Evolutionary conservation across 257 asterid species (phyloP), one percentile per base, ranked within the genome.

Genomic region (Apocynum venetum): DNA sequence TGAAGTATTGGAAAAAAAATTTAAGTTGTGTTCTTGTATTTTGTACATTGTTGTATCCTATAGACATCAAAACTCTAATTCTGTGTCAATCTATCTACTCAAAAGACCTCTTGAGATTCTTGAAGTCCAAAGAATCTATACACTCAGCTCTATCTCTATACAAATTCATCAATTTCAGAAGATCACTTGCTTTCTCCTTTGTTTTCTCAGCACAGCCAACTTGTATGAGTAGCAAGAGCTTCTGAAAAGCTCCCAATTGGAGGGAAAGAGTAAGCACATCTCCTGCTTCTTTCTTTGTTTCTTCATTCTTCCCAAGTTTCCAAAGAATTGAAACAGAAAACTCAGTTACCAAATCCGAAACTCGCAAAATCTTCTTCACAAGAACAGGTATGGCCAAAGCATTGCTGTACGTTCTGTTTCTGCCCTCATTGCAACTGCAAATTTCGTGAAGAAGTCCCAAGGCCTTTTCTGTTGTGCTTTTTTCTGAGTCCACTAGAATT

Each of bases 191-290:
- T n/a, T 83, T 88, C 80, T 90, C 91, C 81, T 83, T 90, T 0
- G 89, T 84, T 64, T 11, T 57, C 77, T 83, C 95, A 46, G 48
- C 71, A 72, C 90, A 77, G 1, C 91, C 92, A 65, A 87, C 77
- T 81, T 88, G 92, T 75, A 88, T 65, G 46, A 90, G 52, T 75
- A 88, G 11, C 82, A 88, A 48, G 19, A 90, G 68, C 85, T 88
- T 90, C 81, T 86, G 89, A 75, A 90, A 86, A 38, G 84, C 95
- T 25, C 95, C 95, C 10, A 78, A 67, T 83, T 83, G 78, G 10
- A 85, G 72, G 7, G 91, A 91, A 73, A 85, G 86, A 35, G 79
- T 76, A 74, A 77, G 47, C 67, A 75, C 72, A 74, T 48, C 77
- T 0, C 41, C 73, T 47, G 57, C 76, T 44, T 43, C 71, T 1